Conservation (phyloP, 2,329 filamentous ascomycete species). For the Lasiodiplodia sp. region DNA sequence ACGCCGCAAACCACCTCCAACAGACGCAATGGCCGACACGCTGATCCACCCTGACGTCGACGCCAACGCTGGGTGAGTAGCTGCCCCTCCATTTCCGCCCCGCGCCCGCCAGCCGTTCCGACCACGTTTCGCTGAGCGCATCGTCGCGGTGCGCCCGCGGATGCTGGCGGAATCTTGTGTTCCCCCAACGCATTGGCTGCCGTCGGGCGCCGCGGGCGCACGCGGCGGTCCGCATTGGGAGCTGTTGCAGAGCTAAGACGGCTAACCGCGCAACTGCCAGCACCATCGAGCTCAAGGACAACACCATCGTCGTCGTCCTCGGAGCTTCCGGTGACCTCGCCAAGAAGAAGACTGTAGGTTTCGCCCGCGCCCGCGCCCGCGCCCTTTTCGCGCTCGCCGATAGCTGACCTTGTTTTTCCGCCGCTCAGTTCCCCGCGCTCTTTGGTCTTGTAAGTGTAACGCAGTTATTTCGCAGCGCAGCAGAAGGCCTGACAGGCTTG, state of each 20-base stretch:
- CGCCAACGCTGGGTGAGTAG: slow-evolving; percentile 55
- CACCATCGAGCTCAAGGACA: slow-evolving; percentile 94
- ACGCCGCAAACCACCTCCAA: not conserved
- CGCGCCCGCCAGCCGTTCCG: not conserved
- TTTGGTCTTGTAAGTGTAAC: slow-evolving; percentile 86
- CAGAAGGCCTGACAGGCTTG: slow-evolving; percentile 36
- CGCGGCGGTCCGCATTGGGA: slow-evolving; percentile 11
- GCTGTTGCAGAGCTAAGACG: slow-evolving; percentile 5
- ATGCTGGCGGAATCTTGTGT: not conserved
- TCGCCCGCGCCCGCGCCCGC: not conserved
- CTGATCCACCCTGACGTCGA: slow-evolving; percentile 57
- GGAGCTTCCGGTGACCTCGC: slow-evolving; percentile 97
- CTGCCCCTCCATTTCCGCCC: slow-evolving; percentile 7
- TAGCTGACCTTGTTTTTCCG: slow-evolving; percentile 36
- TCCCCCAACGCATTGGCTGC: slow-evolving; percentile 20
- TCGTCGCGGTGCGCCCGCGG: not conserved
- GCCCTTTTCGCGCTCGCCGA: slow-evolving; percentile 21
- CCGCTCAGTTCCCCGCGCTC: slow-evolving; percentile 85
- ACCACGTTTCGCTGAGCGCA: not conserved
- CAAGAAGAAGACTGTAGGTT: slow-evolving; percentile 97
- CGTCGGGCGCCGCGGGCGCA: slow-evolving; percentile 6
- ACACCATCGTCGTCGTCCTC: slow-evolving; percentile 95
- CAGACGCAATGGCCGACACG: slow-evolving; percentile 55
- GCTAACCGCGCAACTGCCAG: slow-evolving; percentile 54
- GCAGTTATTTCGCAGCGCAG: slow-evolving; percentile 25